Conservation (phyloP, 805 yeast species). For the Pichia thaimueangensis region DNA sequence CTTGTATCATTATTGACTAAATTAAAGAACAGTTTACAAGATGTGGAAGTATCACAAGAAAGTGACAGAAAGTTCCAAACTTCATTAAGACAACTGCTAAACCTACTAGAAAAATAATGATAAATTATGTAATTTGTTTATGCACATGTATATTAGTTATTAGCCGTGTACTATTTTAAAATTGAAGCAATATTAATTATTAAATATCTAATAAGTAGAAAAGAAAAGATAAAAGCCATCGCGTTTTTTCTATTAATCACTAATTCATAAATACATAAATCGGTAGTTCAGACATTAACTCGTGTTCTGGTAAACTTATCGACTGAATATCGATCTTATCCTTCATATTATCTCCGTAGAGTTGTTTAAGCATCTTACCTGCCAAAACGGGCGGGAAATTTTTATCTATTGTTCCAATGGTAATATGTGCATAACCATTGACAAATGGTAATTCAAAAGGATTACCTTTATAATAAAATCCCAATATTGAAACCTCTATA, state of each 20-base stretch:
- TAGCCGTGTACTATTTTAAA: no score
- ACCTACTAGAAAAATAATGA: background rate
- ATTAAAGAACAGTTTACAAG: background rate
- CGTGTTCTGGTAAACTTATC: constrained; percentile 12
- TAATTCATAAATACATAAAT: constrained; percentile 15
- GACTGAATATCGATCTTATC: constrained; percentile 10
- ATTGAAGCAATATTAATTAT: no score
- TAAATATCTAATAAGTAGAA: no score
- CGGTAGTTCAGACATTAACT: constrained; percentile 14
- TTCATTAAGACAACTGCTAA: background rate
- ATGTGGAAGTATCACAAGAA: background rate
- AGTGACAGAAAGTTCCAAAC: background rate
- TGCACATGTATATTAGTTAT: background rate
- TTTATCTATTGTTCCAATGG: constrained; percentile 53
- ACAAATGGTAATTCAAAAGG: constrained; percentile 22
- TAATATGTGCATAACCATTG: constrained; percentile 57
- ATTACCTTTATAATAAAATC: constrained; percentile 9
- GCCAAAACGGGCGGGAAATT: constrained; percentile 46
- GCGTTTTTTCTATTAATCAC: background rate
- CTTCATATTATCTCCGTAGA: constrained; percentile 18
- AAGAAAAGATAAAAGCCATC: background rate
- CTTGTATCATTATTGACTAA: background rate
- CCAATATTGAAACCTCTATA: constrained; percentile 37
- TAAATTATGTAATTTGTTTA: no score
- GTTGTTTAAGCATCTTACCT: constrained; percentile 31